phyloP scores from a whole-genome alignment of 2,329 filamentous ascomycete genomes.

The Hymenoscyphus albidus region DNA sequence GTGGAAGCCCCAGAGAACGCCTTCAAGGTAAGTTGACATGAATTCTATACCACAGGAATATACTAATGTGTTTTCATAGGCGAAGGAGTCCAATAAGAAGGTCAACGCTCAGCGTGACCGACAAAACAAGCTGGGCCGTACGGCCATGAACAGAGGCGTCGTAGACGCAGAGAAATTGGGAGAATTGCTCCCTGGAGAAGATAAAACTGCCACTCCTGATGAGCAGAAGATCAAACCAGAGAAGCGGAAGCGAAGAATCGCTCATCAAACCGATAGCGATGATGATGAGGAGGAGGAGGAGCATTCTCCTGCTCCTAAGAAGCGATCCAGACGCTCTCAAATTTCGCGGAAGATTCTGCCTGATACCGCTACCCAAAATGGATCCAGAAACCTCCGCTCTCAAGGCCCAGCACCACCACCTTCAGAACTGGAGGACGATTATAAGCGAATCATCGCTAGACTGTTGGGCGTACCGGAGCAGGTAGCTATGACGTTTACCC shows the following conservation, averaged over 20 bases:
- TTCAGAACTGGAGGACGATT: background rate
- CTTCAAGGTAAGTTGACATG: slow-evolving; percentile 21
- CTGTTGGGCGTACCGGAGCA: background rate
- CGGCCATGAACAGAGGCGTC: slow-evolving; percentile 12
- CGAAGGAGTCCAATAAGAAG: slow-evolving; percentile 28
- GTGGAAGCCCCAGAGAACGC: slow-evolving; percentile 24
- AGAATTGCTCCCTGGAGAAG: too few species aligned
- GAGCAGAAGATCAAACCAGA: too few species aligned
- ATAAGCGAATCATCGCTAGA: background rate
- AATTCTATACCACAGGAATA: background rate
- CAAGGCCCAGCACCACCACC: background rate
- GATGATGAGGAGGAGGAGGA: too few species aligned
- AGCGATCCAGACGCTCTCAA: too few species aligned
- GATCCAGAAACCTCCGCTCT: too few species aligned
- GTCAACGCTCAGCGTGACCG: slow-evolving; percentile 28
- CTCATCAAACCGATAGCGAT: too few species aligned
- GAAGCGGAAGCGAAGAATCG: too few species aligned
- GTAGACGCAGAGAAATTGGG: background rate
- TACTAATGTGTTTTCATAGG: slow-evolving; percentile 13
- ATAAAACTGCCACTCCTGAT: too few species aligned
- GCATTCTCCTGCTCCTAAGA: too few species aligned
- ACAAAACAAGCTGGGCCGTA: slow-evolving; percentile 27
- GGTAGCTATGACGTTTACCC: background rate
- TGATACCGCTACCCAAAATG: too few species aligned
- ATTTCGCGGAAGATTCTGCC: too few species aligned